Base-by-base conservation (phyloP, 2,329 filamentous ascomycete species). In the Rhynchosporium graminicola region DNA sequence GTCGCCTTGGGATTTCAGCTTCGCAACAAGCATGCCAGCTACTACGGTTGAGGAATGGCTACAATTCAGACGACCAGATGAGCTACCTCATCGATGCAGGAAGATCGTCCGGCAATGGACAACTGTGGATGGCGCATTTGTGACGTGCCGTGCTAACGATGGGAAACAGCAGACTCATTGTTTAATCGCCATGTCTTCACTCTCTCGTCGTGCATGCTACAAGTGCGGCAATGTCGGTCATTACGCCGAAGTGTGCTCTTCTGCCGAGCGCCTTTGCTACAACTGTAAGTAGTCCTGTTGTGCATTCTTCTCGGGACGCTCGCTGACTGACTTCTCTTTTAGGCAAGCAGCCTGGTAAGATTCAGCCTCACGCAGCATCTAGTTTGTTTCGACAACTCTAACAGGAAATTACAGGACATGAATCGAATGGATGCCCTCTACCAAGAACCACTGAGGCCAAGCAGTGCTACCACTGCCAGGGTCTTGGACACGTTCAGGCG, bases 401-500 rank as follows among this genome's bases (percentile, higher is more conserved):
- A 71, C 56, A 55, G 26, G 20, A 45, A 52, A 47, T 28, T 51
- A 69, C 74, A 86, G 90, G 92, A 77, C 95, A 99, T 80, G 95
- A 99, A 82, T 98, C 94, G 70, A 98, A 96, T 81, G 90, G 90
- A 78, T 99, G 95, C 85, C 95, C 95, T 72, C 88, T 94, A 75
- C 95, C 95, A 74, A 90, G 95, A 78, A 97, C 94, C 65, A 97
- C 95, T 68, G 95, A 99, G 81, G 92, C 92, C 59, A 99, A 99
- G 87, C 95, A 99, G 84, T 99, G 95, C 87, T 99, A 99, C 79
- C 95, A 98, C 82, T 99, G 95, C 84, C 95, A 98, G 83, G 95
- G 95, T 63, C 86, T 98, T 66, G 95, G 95, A 70, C 95, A 99
- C 77, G 95, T 99, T 73, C 95, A 99, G 83, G 95, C 95, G 71